Evolutionary conservation across 371 early-diverging fungal genomes (phyloP), one percentile per base, ranked within the genome.

Genomic region (Apophysomyces ossiformis): DNA sequence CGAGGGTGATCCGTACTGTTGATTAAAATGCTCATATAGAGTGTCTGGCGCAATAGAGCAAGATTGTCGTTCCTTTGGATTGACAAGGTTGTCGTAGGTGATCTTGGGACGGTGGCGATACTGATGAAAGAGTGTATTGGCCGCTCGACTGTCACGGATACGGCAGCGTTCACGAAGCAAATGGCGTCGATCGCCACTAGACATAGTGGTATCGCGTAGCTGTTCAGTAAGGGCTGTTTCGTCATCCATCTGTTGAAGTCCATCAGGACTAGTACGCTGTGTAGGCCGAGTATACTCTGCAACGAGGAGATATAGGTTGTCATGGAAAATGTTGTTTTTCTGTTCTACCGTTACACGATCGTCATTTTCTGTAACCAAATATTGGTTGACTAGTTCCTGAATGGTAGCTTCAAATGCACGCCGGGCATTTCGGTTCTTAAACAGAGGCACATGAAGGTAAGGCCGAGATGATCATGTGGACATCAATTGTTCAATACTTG

Each of bases 261-360:
- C 37, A 47, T 50, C 46, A 35, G 45, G 46, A 12, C 47, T 45
- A 37, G 61, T 36, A 36, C 45, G 12, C 47, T 50, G 26, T 35
- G 26, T 46, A 1, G 43, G 44, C 0, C 61, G 61, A 0, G 61
- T 61, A 13, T 36, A 46, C 7, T 61, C 61, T 13, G 61, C 61
- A 4, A 61, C 32, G 4, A 47, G 21, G 0, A 37, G 13, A 47
- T 47, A 61, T 0, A 61, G 15, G 9, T 61, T 15, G 37, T 61
- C 62, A n/a, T 61, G 62, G n/a, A 61, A 47, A 2, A 15, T 41
- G 37, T 61, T 61, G 8, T 61, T 61, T 13, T 61, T 61, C 4
- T 9, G 21, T 18, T 50, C 50, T 4, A 50, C 9, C 35, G 50
- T 50, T 5, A 21, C 50, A 1, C 2, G 9, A 18, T 50, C 50